phyloP scores from a whole-genome alignment of 495 filamentous ascomycete genomes.

The Ramalina peruviana region DNA sequence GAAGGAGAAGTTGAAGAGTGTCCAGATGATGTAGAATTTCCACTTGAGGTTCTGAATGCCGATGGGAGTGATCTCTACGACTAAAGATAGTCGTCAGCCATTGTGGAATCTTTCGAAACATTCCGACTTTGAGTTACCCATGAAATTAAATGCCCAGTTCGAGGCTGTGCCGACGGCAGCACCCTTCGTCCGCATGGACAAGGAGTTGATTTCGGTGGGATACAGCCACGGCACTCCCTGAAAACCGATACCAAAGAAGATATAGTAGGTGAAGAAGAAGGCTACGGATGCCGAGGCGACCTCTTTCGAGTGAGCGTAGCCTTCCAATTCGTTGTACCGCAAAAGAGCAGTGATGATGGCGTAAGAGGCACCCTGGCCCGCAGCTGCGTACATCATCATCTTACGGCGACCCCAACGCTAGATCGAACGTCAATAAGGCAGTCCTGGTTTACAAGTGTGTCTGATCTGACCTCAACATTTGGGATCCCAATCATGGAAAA shows the following conservation, averaged over 20 bases:
- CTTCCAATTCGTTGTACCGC: constrained; percentile 25
- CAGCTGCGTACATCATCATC: constrained; percentile 36
- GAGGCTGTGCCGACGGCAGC: constrained; percentile 44
- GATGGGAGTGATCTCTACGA: constrained; percentile 50
- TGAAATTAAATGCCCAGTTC: constrained; percentile 47
- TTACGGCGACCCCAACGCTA: constrained; percentile 33
- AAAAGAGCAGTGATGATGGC: constrained; percentile 43
- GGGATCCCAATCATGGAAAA: constrained; percentile 32
- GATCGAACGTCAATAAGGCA: background rate
- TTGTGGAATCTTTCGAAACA: background rate
- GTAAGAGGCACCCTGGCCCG: constrained; percentile 35
- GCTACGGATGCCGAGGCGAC: constrained; percentile 30
- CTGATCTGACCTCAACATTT: constrained; percentile 24
- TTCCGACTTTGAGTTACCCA: constrained; percentile 14
- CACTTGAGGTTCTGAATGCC: constrained; percentile 45
- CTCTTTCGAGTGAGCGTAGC: constrained; percentile 17
- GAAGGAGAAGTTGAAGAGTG: constrained; percentile 43
- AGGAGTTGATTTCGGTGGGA: constrained; percentile 46
- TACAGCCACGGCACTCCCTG: constrained; percentile 48
- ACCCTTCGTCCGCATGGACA: constrained; percentile 43
- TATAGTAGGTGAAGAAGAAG: constrained; percentile 41
- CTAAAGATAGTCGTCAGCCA: constrained; percentile 4
- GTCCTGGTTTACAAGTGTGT: too few relatives aligned
- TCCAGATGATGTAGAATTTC: constrained; percentile 54
- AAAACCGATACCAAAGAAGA: constrained; percentile 40